phyloP scores from a whole-genome alignment of 2,329 filamentous ascomycete species.

The Nectriaceae sp. region DNA sequence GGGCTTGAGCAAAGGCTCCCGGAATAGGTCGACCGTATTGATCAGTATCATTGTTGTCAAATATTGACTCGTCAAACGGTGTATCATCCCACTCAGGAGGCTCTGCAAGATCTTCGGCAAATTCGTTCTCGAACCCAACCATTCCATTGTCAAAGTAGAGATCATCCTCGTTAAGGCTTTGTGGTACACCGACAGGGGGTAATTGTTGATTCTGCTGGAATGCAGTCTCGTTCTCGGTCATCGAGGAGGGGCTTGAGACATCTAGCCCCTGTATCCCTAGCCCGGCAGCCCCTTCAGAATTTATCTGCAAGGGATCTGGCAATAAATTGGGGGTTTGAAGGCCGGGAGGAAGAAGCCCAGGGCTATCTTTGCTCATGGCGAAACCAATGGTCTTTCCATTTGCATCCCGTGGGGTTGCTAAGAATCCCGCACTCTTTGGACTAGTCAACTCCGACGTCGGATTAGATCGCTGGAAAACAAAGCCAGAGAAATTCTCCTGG shows the following conservation, averaged over 20 bases:
- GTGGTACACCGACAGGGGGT: constrained; percentile 10
- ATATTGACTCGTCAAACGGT: constrained; percentile 72
- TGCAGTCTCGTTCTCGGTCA: constrained; percentile 20
- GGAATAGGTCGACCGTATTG: constrained; percentile 62
- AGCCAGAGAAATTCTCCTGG: constrained; percentile 63
- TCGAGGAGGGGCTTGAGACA: constrained; percentile 7
- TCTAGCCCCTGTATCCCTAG: constrained; percentile 46
- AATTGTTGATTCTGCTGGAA: constrained; percentile 24
- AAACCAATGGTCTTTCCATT: constrained; percentile 59
- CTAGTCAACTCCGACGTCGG: constrained; percentile 52
- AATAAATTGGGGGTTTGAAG: constrained; percentile 8
- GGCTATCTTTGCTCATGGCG: constrained; percentile 52
- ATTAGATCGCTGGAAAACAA: constrained; percentile 58
- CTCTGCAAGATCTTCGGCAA: constrained; percentile 47
- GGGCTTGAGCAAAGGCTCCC: constrained; percentile 56
- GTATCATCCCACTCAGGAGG: constrained; percentile 49
- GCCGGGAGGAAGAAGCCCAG: constrained; percentile 22
- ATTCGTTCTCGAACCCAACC: constrained; percentile 48
- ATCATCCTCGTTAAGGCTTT: constrained; percentile 53
- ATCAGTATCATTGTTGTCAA: constrained; percentile 68
- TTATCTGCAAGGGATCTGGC: neutral
- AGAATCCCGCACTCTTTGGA: constrained; percentile 48
- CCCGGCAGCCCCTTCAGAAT: constrained; percentile 34
- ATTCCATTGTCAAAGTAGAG: constrained; percentile 71
- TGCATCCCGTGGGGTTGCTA: constrained; percentile 56